Base-by-base conservation (phyloP, 2,329 filamentous ascomycete species). In the Parafenestella ontariensis region DNA sequence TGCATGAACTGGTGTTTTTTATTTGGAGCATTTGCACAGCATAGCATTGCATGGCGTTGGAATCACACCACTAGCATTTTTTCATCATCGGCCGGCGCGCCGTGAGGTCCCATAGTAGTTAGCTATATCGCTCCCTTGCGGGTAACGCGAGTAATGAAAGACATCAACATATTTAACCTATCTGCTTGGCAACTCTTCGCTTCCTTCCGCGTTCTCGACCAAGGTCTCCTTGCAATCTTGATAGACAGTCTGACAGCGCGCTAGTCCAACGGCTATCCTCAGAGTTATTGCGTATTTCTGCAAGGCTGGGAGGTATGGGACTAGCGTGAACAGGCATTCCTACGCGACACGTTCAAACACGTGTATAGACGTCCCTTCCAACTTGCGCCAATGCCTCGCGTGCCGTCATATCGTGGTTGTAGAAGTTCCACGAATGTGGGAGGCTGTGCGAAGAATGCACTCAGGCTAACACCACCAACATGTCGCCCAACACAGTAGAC, bases 251-350 rank as follows among this genome's bases (percentile, higher is more conserved):
- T 40, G 15, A 23, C 37, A 40, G 3, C 37, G 21, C 49, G 46
- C 58, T 58, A 55, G 58, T 29, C 20, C 28, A 54, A 60, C 58
- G 48, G 55, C 42, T 53, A 58, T 53, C 54, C 48, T 52, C 20
- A 40, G 44, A 52, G 43, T 36, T 21, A 46, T 41, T 37, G 39
- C 37, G 37, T 40, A 15, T 41, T 46, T 46, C 43, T 46, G 49
- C 44, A 43, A 47, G 44, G 36, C 42, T 11, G 37, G 37, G 37
- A 18, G 49, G 43, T 13, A 42, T 33, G 37, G 28, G 26, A 43
- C 29, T 33, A 36, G 47, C 40, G 42, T 42, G 23, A 21, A 40
- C 37, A 7, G 15, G 11, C 29, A 47, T 52, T 45, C 49, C 49
- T 45, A 28, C 31, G 36, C 28, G 37, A 24, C 34, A 8, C 41